A percentile compares a stretch with the other conserved stretches of the same genome.
Conservation (phyloP, 768 basidiomycete species). For the Auricularia sp. region DNA sequence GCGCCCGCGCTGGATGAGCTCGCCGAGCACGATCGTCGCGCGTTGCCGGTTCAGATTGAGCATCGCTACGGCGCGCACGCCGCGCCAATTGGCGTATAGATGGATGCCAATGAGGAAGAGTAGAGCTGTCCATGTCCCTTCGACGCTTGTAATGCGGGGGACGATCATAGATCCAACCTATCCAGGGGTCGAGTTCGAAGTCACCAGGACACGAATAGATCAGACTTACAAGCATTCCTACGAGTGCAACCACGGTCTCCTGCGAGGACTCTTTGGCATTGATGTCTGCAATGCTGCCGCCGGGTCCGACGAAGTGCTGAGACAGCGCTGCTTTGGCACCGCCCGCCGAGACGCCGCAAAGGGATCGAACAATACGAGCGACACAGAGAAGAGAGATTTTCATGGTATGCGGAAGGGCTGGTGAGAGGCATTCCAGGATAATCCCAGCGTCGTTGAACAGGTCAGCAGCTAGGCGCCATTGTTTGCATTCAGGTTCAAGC, state of each 20-base stretch:
- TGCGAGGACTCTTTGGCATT: conserved; percentile 66
- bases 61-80: conserved; percentile 46
- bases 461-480: conserved; percentile 56
- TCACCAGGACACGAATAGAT: too few relatives aligned
- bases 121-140: conserved; percentile 40
- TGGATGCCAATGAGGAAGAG: conserved; percentile 43
- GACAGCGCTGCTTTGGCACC: conserved; percentile 64
- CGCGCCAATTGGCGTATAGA: conserved; percentile 47
- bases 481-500: conserved; percentile 60
- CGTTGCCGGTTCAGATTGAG: conserved; percentile 54
- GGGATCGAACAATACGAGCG: conserved; percentile 45
- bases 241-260: conserved; percentile 56
- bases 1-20: conserved; percentile 1
- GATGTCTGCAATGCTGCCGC: conserved; percentile 57
- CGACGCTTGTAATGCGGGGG: conserved; percentile 38
- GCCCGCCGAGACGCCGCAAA: conserved; percentile 54
- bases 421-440: conserved; percentile 50
- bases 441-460: conserved; percentile 53
- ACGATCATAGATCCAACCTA: conserved; percentile 54
- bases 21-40: conserved; percentile 39
- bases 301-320: conserved; percentile 48
- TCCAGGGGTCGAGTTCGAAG: too few relatives aligned
- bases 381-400: conserved; percentile 41
- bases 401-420: conserved; percentile 29
- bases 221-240: conserved; percentile 52